Base-by-base conservation (phyloP, 2,329 filamentous ascomycete species). In the Macrophomina pseudophaseolina region DNA sequence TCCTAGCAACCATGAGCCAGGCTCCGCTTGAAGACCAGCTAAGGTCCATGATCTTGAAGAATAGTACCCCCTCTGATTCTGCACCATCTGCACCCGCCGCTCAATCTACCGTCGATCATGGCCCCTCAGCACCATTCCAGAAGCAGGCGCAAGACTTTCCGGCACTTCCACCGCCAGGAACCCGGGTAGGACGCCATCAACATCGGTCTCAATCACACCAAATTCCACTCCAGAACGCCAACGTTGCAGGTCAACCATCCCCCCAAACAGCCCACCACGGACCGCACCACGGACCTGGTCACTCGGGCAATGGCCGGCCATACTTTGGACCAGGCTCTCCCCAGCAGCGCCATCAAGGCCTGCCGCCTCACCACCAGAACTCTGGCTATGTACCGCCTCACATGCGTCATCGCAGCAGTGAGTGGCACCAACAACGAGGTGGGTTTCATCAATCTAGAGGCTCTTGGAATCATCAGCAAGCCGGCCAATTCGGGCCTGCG, bases 41-140 rank as follows among this genome's bases (percentile, higher is more conserved):
- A 46, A 84, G 87, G 53, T 82, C 80, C 67, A 83, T 91, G 75
- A 89, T 89, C 35, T 79, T 91, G 59, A 83, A 80, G 69, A 86
- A 87, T 23, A 44, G 35, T 32, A n/a, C 18, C 7, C 42, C 58
- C 16, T 35, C 58, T 23, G 58, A 38, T 11, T 3, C 12, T 14
- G 56, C 7, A 2, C 30, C 16, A 9, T 30, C 56, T 32, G 33
- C 42, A 28, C 30, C 42, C 32, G 23, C 11, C n/a, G 58, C n/a
- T 11, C 38, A 60, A 4, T 7, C 12, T 30, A 5, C 56, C 7
- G 4, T 16, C 9, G 16, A 23, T 1, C 11, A 28, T 14, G 7
- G n/a, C 11, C 11, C 8, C 4, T 14, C 56, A 5, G 6, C 42
- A 23, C n/a, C 40, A 18, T 3, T 30, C 30, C 54, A 59, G 14